Base-by-base conservation (phyloP, 257 asterid species). In the Penstemon newberryi region DNA sequence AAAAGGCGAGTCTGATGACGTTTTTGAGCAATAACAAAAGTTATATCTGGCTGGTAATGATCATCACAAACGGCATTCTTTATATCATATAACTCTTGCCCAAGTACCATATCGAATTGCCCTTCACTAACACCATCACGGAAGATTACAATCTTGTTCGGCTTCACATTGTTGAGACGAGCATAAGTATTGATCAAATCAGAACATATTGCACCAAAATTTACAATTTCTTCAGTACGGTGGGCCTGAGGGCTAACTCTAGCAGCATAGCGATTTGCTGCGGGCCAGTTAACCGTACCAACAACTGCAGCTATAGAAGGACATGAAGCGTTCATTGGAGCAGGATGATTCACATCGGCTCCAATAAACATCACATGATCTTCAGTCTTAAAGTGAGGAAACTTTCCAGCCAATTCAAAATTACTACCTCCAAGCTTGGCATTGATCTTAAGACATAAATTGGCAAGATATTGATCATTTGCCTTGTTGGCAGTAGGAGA, bases 241-340 rank as follows among this genome's bases (percentile, higher is more conserved):
- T 81, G 90, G 0, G 56, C 47, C 73, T 91, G 97, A 6, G 97
- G 89, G 59, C 83, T 51, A 52, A 91, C 71, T 46, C 92, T 78
- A 2, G 96, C 89, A 25, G 85, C 90, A 74, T 88, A 91, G 3
- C 73, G 84, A 60, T 85, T 88, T 3, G 89, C 90, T 15, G 87
- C 85, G 0, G 96, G 96, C 91, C 90, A 91, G 64, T 90, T 86
- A 4, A 88, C 60, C 0, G 92, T 74, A 25, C 81, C 96, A 13
- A 88, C 97, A 37, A 90, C 96, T 6, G 96, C 97, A 38, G 91
- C 96, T 19, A 91, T 88, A 3, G 97, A 88, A 3, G 95, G 95
- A 41, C 86, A 76, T 0, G 82, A 70, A 9, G 9, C n/a, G 69
- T 91, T 80, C 53, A 12, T 25, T 0, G 84, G 75, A 0, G 80